These are phyloP conservation scores for Plantago major DNA, from an alignment of 257 asterid species.

Conservation along the genomic window DNA sequence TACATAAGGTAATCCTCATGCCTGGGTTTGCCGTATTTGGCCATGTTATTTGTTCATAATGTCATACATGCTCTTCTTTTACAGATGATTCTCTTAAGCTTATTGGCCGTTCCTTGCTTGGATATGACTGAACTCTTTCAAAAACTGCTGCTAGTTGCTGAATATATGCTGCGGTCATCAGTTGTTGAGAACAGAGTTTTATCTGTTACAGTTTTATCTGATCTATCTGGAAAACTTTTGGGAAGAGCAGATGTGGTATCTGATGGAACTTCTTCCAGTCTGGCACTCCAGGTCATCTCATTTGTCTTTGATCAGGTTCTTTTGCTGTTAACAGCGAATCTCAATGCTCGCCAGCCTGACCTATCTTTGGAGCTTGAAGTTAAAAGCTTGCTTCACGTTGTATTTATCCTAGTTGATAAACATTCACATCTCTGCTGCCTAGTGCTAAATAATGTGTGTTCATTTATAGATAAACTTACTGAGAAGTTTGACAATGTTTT, in stretches of 20 bases:
- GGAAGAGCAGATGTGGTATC: slow-evolving; percentile 42
- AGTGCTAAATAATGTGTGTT: slow-evolving; percentile 44
- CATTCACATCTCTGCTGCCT: slow-evolving; percentile 38
- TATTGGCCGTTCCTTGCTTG: slow-evolving; percentile 36
- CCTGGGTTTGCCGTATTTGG: slow-evolving; percentile 5
- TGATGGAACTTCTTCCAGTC: slow-evolving; percentile 32
- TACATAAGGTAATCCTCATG: slow-evolving; percentile 51
- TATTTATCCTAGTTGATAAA: slow-evolving; percentile 47
- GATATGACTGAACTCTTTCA: slow-evolving; percentile 46
- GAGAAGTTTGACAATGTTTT: slow-evolving; percentile 25
- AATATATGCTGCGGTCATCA: slow-evolving; percentile 37
- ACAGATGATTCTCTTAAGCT: slow-evolving; percentile 46
- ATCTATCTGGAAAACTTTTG: slow-evolving; percentile 48
- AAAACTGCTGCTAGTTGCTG: slow-evolving; percentile 33
- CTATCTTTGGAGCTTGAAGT: slow-evolving; percentile 44
- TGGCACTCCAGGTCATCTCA: slow-evolving; percentile 41
- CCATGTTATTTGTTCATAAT: slow-evolving; percentile 9
- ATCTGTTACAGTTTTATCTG: slow-evolving; percentile 42
- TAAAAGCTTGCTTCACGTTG: slow-evolving; percentile 45
- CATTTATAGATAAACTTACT: slow-evolving; percentile 41
- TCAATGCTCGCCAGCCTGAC: slow-evolving; percentile 28
- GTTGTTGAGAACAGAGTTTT: slow-evolving; percentile 41
- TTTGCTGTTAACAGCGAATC: slow-evolving; percentile 29
- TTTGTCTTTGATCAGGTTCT: slow-evolving; percentile 45
- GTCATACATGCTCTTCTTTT: slow-evolving; percentile 24